phyloP scores from a whole-genome alignment of 1,284 basidiomycete species.

The Exsudoporus floridanus region DNA sequence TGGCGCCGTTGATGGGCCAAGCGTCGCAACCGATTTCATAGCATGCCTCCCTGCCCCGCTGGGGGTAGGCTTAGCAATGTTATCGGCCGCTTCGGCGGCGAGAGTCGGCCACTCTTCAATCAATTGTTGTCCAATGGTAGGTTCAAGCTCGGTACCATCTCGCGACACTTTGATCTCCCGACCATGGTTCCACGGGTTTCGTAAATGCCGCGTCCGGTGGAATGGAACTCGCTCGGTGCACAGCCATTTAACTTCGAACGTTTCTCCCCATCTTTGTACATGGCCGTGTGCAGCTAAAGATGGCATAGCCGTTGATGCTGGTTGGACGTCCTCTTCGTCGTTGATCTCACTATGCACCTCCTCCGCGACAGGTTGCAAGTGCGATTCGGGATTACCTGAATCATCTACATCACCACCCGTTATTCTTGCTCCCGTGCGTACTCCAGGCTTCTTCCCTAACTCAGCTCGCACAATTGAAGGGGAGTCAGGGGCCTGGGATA shows the following conservation, averaged over 20 bases:
- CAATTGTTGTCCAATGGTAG: slow-evolving; percentile 69
- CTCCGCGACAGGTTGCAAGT: slow-evolving; percentile 22
- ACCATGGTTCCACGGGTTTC: slow-evolving; percentile 93
- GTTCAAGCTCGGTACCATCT: slow-evolving; percentile 91
- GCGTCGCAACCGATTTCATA: slow-evolving; percentile 1
- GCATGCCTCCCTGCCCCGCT: background rate
- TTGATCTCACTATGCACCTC: slow-evolving; percentile 2
- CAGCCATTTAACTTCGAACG: slow-evolving; percentile 88
- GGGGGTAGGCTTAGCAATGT: slow-evolving; percentile 5
- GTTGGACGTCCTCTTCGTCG: slow-evolving; percentile 3
- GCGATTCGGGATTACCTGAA: background rate
- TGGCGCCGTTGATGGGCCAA: background rate
- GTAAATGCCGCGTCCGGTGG: slow-evolving; percentile 71
- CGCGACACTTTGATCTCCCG: slow-evolving; percentile 89
- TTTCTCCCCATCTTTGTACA: slow-evolving; percentile 59
- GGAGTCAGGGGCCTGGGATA: background rate
- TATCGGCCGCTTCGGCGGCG: slow-evolving; percentile 13
- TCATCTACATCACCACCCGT: slow-evolving; percentile 9
- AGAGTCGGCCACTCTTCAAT: slow-evolving; percentile 74
- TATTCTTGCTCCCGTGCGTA: slow-evolving; percentile 1
- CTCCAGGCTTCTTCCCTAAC: background rate
- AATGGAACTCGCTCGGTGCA: slow-evolving; percentile 77
- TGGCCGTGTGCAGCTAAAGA: background rate
- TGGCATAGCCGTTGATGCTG: background rate
- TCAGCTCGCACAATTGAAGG: background rate